Conservation (phyloP, 805 yeast species). For the Gaillardinia entomophila region DNA sequence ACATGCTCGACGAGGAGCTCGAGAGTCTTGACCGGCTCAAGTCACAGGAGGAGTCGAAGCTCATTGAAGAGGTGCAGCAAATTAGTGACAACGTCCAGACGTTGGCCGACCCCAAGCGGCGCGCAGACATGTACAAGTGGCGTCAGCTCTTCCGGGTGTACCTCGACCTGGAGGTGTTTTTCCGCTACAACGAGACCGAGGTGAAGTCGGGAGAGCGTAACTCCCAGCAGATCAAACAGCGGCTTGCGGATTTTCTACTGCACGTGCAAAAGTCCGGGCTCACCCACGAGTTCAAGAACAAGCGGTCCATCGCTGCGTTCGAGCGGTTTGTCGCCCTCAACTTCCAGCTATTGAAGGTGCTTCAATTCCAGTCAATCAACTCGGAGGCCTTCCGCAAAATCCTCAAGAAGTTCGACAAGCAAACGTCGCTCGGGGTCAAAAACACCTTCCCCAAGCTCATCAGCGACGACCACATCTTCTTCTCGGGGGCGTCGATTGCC, state of each 20-base stretch:
- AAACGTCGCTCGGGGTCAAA: conserved; percentile 50
- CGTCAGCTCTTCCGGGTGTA: conserved; percentile 60
- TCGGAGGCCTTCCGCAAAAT: conserved; percentile 61
- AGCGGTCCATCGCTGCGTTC: conserved; percentile 40
- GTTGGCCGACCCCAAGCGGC: conserved; percentile 35
- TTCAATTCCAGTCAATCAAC: conserved; percentile 59
- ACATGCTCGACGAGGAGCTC: conserved; percentile 50
- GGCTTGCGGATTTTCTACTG: conserved; percentile 36
- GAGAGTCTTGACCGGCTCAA: conserved; percentile 42
- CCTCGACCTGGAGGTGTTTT: conserved; percentile 61
- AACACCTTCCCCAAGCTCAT: conserved; percentile 41
- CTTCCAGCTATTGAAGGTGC: conserved; percentile 46
- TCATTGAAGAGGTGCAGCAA: conserved; percentile 36
- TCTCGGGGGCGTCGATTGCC: conserved; percentile 45
- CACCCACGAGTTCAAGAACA: conserved; percentile 39
- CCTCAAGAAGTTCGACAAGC: conserved; percentile 71
- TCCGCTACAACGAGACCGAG: conserved; percentile 42
- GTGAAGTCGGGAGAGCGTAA: conserved; percentile 39
- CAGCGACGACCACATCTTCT: conserved; percentile 35
- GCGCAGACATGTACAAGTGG: conserved; percentile 62
- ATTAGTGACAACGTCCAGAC: conserved; percentile 36
- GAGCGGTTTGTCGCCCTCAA: conserved; percentile 49
- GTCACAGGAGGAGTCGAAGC: conserved; percentile 34
- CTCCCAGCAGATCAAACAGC: conserved; percentile 39
- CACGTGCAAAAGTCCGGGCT: conserved; percentile 33